Evolutionary conservation across 148 eudicot genomes (phyloP), one percentile per base, ranked within the genome.

Genomic region (Rhododendron henanense): DNA sequence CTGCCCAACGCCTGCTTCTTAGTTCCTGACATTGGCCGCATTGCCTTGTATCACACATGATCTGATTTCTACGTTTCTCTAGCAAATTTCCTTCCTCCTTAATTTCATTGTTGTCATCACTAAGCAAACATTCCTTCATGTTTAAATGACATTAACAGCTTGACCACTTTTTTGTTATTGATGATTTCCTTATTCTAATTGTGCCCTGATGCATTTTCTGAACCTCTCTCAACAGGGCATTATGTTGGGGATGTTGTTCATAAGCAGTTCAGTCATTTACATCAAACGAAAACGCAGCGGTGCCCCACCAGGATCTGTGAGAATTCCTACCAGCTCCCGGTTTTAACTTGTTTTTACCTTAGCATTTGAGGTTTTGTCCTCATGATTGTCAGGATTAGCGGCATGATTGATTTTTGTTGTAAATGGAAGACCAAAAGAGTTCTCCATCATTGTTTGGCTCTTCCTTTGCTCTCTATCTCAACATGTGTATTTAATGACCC

Each of bases 231-330:
- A 13, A 85, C 88, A 92, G 94, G 88, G 87, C 2, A 79, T 92
- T 13, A 87, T 92, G 71, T 23, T 92, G 80, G 83, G 82, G 39
- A 81, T 92, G 86, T 85, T 92, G 73, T 2, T 88, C 57, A n/a
- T 83, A 31, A 88, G 92, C 71, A 84, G 94, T n/a, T 90, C 91
- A 21, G 65, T 88, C 59, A 84, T 92, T 21, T 89, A 85, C 86
- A 87, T 88, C 82, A 88, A 87, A 88, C 67, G 90, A 45, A 92
- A 85, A 83, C 85, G 90, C 81, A 83, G 44, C 10, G 61, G 25
- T 53, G 23, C 87, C 71, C 59, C 83, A 15, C 47, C 87, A 23
- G 91, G 91, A 57, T 88, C 78, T 18, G 90, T 86, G 55, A 89
- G 92, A 82, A 57, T 86, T 61, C 87, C 89, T 1, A 85, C 91